Evolutionary conservation across 2,329 filamentous ascomycete genomes (phyloP).

Genomic region (Pseudophaeomoniella oleicola): DNA sequence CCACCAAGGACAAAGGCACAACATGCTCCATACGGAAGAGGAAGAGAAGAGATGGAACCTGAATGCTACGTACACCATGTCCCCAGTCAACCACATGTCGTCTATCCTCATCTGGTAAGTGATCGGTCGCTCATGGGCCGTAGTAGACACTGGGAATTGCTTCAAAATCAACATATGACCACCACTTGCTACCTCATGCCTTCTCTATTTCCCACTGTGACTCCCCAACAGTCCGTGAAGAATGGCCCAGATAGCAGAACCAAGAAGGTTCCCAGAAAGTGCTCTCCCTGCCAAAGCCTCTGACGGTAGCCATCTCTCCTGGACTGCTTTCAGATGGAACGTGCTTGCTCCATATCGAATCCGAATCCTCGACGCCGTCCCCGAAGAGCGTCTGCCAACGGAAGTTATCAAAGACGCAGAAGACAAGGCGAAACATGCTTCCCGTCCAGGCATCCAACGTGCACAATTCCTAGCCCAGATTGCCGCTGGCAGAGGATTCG

Average conservation of each 20-base stretch:
- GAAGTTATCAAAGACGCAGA: conserved; percentile 6
- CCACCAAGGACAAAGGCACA: neutral
- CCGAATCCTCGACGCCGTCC: conserved; percentile 3
- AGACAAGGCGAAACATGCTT: conserved; percentile 5
- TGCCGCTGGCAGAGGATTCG: conserved; percentile 9
- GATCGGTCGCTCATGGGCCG: too few species aligned
- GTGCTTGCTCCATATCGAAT: conserved; percentile 10
- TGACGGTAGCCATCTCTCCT: conserved; percentile 10
- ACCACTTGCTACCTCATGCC: too few species aligned
- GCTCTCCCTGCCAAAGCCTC: conserved; percentile 5
- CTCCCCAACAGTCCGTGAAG: too few species aligned
- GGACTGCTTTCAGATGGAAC: conserved; percentile 9
- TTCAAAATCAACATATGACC: too few species aligned
- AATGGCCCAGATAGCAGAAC: neutral
- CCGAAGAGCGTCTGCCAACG: conserved; percentile 5
- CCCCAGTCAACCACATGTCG: too few species aligned
- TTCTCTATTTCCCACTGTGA: too few species aligned
- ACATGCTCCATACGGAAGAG: neutral
- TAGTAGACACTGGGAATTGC: too few species aligned
- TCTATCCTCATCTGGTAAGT: too few species aligned
- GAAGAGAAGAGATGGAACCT: too few species aligned
- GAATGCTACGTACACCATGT: too few species aligned
- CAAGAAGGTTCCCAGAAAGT: neutral
- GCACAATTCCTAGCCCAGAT: conserved; percentile 9
- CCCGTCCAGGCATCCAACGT: conserved; percentile 7